Evolutionary conservation across 2,329 filamentous ascomycete species (phyloP), one percentile per base, ranked within the genome.

Genomic region (Cladobotryum protrusum): DNA sequence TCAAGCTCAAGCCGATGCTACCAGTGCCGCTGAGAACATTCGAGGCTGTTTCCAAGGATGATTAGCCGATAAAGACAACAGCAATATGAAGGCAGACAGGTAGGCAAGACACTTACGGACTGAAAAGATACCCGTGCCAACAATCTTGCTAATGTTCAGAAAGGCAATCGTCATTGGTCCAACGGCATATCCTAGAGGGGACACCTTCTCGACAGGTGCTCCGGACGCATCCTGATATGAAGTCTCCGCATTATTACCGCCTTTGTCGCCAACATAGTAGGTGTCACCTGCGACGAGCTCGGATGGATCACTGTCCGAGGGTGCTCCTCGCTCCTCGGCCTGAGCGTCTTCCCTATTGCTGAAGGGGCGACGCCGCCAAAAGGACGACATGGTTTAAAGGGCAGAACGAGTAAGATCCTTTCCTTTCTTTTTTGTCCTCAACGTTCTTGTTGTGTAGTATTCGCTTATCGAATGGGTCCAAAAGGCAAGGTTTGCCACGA

Each of bases 101-200:
- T 12, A 36, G 17, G 33, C 11, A 2, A 37, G 43, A 14, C 3
- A 69, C 79, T 58, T 58, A 83, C 80, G 82, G 0, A 82, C 85
- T 0, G 81, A 84, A 50, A 80, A 83, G n/a, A 83, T 75, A 43
- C 80, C 80, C 0, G 79, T 83, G 1, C 81, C 81, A 42, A 85
- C 69, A 79, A 85, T 84, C 63, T 77, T 75, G 50, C 77, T 79
- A 37, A 85, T 62, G 52, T 84, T 85, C 47, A 85, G 61, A 36
- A 82, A 82, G 32, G 83, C 67, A 19, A 82, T 76, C 0, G 80
- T 79, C 4, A 77, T 54, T 49, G 71, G 74, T 8, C 74, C 74
- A 14, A 84, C 80, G 11, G 76, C 66, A 54, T 83, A 82, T 0
- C 81, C 82, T 2, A 85, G 64, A 0, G 82, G 81, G 1, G 79